Evolutionary conservation across 1,139 yeast genomes (phyloP), one percentile per base, ranked within the genome.

Genomic region (Sporopachydermia cereana): DNA sequence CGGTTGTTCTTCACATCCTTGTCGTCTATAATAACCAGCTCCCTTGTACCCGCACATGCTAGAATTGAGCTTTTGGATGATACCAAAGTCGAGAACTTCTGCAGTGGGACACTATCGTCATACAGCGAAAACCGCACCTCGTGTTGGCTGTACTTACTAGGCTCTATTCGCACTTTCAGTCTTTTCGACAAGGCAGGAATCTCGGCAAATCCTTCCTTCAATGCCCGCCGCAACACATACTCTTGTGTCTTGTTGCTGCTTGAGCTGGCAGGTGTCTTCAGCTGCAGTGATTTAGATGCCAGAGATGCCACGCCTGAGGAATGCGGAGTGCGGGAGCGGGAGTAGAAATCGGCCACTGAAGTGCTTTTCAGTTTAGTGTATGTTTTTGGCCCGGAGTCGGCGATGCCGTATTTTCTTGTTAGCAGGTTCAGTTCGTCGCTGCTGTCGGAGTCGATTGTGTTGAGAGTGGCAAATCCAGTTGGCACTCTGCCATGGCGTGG

Each of bases 381-480:
- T 12, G 39, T 34, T 21, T 34, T 34, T 5, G 39, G 39, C 39
- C 39, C 39, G 9, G 39, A 5, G 18, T 34, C 39, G 9, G 9
- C 9, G 39, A 34, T 34, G 9, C 39, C 39, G 22, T 34, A 34
- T 20, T 34, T 34, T n/a, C n/a, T 16, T 34, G 39, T 34, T n/a
- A 34, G 22, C 12, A 34, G 12, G 22, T 34, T 34, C 9, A 34
- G n/a, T 7, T 34, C 39, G 39, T 34, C 39, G n/a, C 12, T 34
- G 39, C 12, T 5, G 22, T 34, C 22, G 22, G 20, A 12, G 22
- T 34, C 39, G 39, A 34, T 34, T 12, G 18, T 34, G n/a, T 34
- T 34, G 9, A 34, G 18, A 34, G 5, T 20, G 22, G 22, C 5
- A 21, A 7, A 34, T 7, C 39, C 39, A 7, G 18, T 34, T 7